These are phyloP conservation scores for Ulota crispa DNA, from an alignment of 225 moss, liverwort and hornwort species.

Conservation along the genomic window DNA sequence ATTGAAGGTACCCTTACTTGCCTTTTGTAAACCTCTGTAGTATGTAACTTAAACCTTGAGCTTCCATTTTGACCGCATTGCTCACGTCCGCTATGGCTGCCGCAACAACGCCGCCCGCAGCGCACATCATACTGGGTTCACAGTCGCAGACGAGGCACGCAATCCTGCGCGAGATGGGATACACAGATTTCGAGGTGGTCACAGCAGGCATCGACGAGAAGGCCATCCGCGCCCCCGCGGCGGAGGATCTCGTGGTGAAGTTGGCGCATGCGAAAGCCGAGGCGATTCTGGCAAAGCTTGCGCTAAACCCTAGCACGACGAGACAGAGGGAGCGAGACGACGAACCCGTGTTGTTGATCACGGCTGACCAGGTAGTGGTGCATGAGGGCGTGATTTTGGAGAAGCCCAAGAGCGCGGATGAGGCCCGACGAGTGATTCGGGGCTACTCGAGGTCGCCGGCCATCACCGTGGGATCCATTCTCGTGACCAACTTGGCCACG, in stretches of 20 bases:
- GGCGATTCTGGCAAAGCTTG: conserved; percentile 77
- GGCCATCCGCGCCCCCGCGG: conserved; percentile 59
- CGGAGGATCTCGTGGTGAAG: conserved; percentile 81
- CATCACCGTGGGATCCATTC: conserved; percentile 74
- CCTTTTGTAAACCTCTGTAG: too few species aligned
- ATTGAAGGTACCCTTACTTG: too few species aligned
- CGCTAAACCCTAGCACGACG: conserved; percentile 37
- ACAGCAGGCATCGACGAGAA: conserved; percentile 89
- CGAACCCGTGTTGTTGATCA: conserved; percentile 67
- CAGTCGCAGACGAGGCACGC: conserved; percentile 69
- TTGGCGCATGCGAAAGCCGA: conserved; percentile 89
- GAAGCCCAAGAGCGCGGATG: conserved; percentile 73
- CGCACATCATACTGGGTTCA: conserved; percentile 80
- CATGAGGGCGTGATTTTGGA: conserved; percentile 91
- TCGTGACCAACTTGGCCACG: conserved; percentile 79
- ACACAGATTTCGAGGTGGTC: conserved; percentile 65
- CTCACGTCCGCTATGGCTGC: conserved; percentile 12
- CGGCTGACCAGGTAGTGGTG: conserved; percentile 97
- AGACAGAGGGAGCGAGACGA: conserved; percentile 4
- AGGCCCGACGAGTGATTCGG: conserved; percentile 74
- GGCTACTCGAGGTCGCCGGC: conserved; percentile 90
- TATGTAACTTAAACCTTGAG: not conserved
- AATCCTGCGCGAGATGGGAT: conserved; percentile 88
- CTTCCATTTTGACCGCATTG: not conserved
- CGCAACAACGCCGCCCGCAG: not conserved